Conservation (phyloP, 1,139 yeast species). For the Sugiyamaella xylanicola region DNA sequence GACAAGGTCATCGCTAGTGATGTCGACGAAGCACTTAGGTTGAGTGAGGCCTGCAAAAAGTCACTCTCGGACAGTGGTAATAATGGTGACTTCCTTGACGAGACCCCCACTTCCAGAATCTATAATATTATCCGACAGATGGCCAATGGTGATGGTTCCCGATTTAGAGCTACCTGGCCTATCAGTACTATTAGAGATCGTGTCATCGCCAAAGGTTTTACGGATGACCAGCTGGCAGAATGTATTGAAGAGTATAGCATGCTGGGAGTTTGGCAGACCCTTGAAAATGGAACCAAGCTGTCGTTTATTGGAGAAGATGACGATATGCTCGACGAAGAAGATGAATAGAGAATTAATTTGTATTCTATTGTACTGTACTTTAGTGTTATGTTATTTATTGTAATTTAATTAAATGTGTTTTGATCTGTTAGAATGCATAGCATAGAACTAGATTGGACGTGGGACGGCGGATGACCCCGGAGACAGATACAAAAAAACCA, state of each 20-base stretch:
- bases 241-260: conserved; percentile 75
- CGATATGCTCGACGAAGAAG: conserved; percentile 17
- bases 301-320: conserved; percentile 32
- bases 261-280: conserved; percentile 74
- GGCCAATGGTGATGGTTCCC: conserved; percentile 52
- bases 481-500: too few relatives aligned
- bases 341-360: not conserved
- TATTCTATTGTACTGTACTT: not conserved
- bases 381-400: conserved; percentile 5
- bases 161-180: conserved; percentile 50
- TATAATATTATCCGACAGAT: conserved; percentile 60
- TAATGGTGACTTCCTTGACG: conserved; percentile 46
- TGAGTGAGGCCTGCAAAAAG: conserved; percentile 81
- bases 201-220: conserved; percentile 82
- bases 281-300: conserved; percentile 49
- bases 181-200: conserved; percentile 63
- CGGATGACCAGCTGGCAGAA: conserved; percentile 72
- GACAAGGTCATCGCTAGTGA: conserved; percentile 71
- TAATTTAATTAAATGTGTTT: not conserved
- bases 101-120: conserved; percentile 58
- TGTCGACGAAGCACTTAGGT: conserved; percentile 93
- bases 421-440: too few relatives aligned
- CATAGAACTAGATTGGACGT: too few relatives aligned
- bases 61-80: conserved; percentile 56
- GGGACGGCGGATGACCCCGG: too few relatives aligned